A percentile compares a stretch with the other conserved stretches of the same genome.
Evolutionary conservation across 768 basidiomycete species (phyloP).

Genomic region (Agaricus subrufescens): DNA sequence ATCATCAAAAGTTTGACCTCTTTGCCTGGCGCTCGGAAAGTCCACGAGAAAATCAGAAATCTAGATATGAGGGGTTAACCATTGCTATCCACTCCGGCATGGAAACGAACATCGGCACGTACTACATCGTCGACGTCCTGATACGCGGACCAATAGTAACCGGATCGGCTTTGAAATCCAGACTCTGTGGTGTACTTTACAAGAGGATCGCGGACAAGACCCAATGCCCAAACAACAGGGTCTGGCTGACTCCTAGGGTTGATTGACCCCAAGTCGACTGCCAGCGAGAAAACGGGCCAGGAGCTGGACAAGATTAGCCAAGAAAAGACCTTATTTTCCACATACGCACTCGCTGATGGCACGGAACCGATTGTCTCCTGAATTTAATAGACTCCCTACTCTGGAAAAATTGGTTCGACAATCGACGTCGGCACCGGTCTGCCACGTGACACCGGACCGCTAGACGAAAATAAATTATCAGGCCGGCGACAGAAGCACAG

Average conservation of each 20-base stretch:
- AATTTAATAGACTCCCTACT: constrained; percentile 32
- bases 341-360: constrained; percentile 19
- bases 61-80: constrained; percentile 17
- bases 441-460: constrained; percentile 30
- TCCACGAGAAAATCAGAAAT: constrained; percentile 37
- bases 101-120: constrained; percentile 1
- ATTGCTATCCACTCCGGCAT: too few relatives aligned
- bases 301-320: constrained; percentile 8
- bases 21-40: constrained; percentile 28
- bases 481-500: background rate
- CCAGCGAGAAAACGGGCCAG: constrained; percentile 46
- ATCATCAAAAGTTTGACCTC: constrained; percentile 35
- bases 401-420: constrained; percentile 36
- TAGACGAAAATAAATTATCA: background rate
- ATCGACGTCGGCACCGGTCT: constrained; percentile 34
- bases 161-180: constrained; percentile 22
- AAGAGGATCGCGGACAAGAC: constrained; percentile 31
- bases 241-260: constrained; percentile 14
- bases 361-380: constrained; percentile 35
- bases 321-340: background rate
- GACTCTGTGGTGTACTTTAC: constrained; percentile 23
- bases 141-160: constrained; percentile 34
- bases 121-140: constrained; percentile 26
- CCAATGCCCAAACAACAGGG: constrained; percentile 30
- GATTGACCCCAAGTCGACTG: constrained; percentile 40